A percentile compares a stretch with the other conserved stretches of the same genome.
Evolutionary conservation across 768 basidiomycete species (phyloP).

Genomic region (Xerocomus brunneocitrinus): DNA sequence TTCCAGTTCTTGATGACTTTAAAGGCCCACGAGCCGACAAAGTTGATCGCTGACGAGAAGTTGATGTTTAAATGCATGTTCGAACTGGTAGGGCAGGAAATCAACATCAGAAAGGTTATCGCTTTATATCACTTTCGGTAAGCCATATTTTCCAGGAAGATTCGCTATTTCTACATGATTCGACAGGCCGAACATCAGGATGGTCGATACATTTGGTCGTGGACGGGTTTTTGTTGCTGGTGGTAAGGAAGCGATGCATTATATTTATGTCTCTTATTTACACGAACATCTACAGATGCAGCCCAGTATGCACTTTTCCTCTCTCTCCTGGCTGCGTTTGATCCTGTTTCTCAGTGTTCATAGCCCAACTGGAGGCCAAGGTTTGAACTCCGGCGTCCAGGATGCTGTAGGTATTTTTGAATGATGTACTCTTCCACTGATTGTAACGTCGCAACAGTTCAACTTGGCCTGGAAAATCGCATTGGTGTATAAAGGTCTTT

Average conservation of each 20-base stretch:
- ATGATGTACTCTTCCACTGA: neutral
- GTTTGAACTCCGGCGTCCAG: slow-evolving; percentile 35
- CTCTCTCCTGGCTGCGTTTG: neutral
- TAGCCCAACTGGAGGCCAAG: slow-evolving; percentile 27
- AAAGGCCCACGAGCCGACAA: slow-evolving; percentile 3
- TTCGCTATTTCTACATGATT: slow-evolving; percentile 2
- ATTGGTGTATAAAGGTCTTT: slow-evolving; percentile 35
- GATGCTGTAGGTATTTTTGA: slow-evolving; percentile 32
- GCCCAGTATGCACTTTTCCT: slow-evolving; percentile 32
- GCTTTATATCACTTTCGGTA: slow-evolving; percentile 25
- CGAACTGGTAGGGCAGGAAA: slow-evolving; percentile 21
- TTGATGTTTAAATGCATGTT: slow-evolving; percentile 27
- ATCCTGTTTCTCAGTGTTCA: slow-evolving; percentile 16
- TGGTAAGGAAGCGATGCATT: slow-evolving; percentile 22
- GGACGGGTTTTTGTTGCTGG: slow-evolving; percentile 46
- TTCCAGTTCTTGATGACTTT: slow-evolving; percentile 7
- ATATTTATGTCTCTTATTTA: neutral
- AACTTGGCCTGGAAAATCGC: slow-evolving; percentile 46
- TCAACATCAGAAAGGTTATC: slow-evolving; percentile 27
- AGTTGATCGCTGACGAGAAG: slow-evolving; percentile 15
- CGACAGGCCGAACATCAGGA: slow-evolving; percentile 43
- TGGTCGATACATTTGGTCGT: slow-evolving; percentile 40
- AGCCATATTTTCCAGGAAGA: neutral
- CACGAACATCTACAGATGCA: slow-evolving; percentile 33
- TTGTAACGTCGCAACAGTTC: slow-evolving; percentile 19